A percentile compares a stretch with the other conserved stretches of the same genome.
phyloP scores from a whole-genome alignment of 768 basidiomycete species.

The Mycena filopes region DNA sequence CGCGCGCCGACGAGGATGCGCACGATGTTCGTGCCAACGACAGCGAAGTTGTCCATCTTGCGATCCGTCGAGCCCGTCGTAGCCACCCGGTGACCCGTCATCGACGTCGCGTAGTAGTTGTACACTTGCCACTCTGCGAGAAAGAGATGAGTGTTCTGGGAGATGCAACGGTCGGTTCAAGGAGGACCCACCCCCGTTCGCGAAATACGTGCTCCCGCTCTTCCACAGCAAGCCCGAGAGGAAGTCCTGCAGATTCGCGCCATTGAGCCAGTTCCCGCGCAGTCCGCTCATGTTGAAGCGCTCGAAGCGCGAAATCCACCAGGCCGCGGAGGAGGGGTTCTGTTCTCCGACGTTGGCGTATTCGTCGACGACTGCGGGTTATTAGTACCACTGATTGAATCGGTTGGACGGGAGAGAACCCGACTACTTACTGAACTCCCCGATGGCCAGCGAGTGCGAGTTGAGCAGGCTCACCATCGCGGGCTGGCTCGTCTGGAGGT shows the following conservation, averaged over 20 bases:
- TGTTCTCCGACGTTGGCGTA: slow-evolving; percentile 33
- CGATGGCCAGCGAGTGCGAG: slow-evolving; percentile 24
- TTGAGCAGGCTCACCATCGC: slow-evolving; percentile 33
- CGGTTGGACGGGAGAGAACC: too few relatives aligned
- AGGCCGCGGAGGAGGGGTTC: slow-evolving; percentile 32
- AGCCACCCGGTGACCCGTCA: slow-evolving; percentile 35
- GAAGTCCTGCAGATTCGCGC: slow-evolving; percentile 34
- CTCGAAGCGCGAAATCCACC: slow-evolving; percentile 38
- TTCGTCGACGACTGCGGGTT: slow-evolving; percentile 36
- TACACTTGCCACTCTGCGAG: slow-evolving; percentile 38
- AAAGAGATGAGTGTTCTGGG: too few relatives aligned
- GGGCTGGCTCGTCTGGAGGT: slow-evolving; percentile 34
- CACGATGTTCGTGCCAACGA: slow-evolving; percentile 35
- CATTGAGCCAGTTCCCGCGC: slow-evolving; percentile 36
- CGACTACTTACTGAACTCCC: slow-evolving; percentile 31
- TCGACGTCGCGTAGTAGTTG: slow-evolving; percentile 36
- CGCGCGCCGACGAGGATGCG: slow-evolving; percentile 37
- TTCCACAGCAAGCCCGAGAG: slow-evolving; percentile 34
- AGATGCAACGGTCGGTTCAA: too few relatives aligned
- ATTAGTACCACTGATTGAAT: too few relatives aligned
- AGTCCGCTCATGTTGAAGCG: slow-evolving; percentile 35
- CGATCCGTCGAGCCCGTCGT: slow-evolving; percentile 35
- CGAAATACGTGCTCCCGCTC: slow-evolving; percentile 35
- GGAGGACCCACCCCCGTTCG: slow-evolving; percentile 33
- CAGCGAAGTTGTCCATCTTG: slow-evolving; percentile 36